Percentiles rank a stretch among this genome's conserved stretches.
These are phyloP conservation scores for Trichoderma arundinaceum DNA, from an alignment of 2,329 filamentous ascomycete species.

Conservation along the genomic window DNA sequence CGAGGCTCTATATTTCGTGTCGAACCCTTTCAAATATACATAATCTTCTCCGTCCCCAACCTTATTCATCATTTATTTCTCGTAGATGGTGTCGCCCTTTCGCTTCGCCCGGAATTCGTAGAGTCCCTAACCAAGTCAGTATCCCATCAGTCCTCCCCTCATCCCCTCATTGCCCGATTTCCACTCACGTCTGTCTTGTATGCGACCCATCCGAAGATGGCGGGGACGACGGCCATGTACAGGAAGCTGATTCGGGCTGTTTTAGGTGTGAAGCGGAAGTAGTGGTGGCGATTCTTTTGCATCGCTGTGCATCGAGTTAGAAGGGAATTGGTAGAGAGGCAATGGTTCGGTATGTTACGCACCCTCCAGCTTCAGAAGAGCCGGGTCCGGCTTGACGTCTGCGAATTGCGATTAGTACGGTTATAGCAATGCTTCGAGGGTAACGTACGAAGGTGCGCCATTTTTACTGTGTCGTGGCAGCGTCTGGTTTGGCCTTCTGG, in stretches of 20 bases:
- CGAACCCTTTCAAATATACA: slow-evolving; percentile 51
- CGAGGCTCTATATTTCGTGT: slow-evolving; percentile 39
- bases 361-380: slow-evolving; percentile 50
- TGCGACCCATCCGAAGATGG: slow-evolving; percentile 70
- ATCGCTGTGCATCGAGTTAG: slow-evolving; percentile 65
- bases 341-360: slow-evolving; percentile 39
- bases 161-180: neutral
- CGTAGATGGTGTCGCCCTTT: slow-evolving; percentile 80
- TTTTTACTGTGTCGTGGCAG: slow-evolving; percentile 41
- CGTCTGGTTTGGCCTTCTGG: slow-evolving; percentile 33
- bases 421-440: neutral
- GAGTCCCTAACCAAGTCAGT: slow-evolving; percentile 69
- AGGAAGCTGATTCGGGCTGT: slow-evolving; percentile 80
- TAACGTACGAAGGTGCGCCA: slow-evolving; percentile 49
- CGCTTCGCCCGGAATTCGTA: slow-evolving; percentile 86
- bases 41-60: slow-evolving; percentile 32
- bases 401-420: slow-evolving; percentile 39
- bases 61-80: slow-evolving; percentile 64
- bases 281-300: slow-evolving; percentile 84
- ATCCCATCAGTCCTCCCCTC: neutral
- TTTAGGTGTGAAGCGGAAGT: slow-evolving; percentile 90
- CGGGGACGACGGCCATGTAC: slow-evolving; percentile 76
- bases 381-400: slow-evolving; percentile 52
- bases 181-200: slow-evolving; percentile 84
- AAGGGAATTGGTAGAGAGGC: slow-evolving; percentile 6